These are phyloP conservation scores for Penicillium fuscoglaucum DNA, from an alignment of 2,329 filamentous ascomycete species.

Conservation along the genomic window DNA sequence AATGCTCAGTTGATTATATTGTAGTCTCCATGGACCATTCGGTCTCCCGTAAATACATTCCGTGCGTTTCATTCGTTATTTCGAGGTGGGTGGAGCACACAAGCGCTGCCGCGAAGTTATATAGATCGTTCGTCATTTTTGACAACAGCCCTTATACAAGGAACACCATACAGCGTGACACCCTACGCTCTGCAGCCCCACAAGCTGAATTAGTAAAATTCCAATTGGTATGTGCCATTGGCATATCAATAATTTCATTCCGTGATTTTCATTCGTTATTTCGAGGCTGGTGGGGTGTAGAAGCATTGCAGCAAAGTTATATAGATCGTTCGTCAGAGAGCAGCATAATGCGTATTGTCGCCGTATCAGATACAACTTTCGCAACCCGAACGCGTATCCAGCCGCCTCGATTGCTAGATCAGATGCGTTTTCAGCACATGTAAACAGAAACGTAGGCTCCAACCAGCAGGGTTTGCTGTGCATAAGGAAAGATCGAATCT, in stretches of 20 bases:
- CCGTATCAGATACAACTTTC: background rate
- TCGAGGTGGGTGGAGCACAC: background rate
- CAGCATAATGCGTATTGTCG: background rate
- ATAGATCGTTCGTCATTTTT: background rate
- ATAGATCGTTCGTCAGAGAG: background rate
- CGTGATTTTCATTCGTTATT: too few relatives aligned
- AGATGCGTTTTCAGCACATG: background rate
- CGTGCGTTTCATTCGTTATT: background rate
- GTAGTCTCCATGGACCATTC: background rate
- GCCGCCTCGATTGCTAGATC: background rate
- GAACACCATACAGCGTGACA: background rate
- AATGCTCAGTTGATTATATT: background rate
- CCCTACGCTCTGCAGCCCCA: background rate
- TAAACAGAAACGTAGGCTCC: background rate
- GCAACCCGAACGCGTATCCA: background rate
- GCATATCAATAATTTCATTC: background rate
- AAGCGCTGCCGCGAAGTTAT: background rate
- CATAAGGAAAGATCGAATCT: background rate
- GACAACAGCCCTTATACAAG: background rate
- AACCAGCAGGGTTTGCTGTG: background rate
- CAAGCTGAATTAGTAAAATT: background rate
- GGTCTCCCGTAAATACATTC: background rate
- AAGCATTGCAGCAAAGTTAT: too few relatives aligned
- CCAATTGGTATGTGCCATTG: background rate
- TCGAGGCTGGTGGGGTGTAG: background rate